A percentile compares a stretch with the other conserved stretches of the same genome.
These are phyloP conservation scores for Fusarium sp. DNA, from an alignment of 2,329 filamentous ascomycete species.

Conservation along the genomic window DNA sequence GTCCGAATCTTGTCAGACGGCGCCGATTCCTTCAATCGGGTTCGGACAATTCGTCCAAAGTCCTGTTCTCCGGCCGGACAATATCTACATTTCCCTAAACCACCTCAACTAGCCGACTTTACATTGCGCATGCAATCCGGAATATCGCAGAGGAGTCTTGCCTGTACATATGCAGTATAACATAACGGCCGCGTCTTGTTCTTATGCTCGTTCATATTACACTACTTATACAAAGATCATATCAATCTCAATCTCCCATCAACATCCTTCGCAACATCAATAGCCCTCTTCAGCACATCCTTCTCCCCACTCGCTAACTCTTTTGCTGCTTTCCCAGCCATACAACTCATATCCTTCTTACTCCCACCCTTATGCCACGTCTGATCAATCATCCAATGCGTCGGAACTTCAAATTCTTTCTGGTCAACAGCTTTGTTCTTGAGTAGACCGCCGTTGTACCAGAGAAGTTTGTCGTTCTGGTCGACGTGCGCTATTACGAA, in stretches of 20 bases:
- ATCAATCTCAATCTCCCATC: constrained; percentile 21
- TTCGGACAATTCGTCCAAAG: not conserved
- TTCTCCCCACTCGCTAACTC: constrained; percentile 14
- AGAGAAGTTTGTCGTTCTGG: constrained; percentile 52
- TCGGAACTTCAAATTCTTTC: constrained; percentile 51
- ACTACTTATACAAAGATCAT: not conserved
- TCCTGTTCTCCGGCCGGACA: not conserved
- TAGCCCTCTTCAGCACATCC: constrained; percentile 13
- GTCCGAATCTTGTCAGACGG: not conserved
- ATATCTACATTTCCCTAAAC: no score
- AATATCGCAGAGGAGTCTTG: not conserved
- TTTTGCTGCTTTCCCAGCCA: constrained; percentile 43
- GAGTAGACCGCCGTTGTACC: constrained; percentile 58
- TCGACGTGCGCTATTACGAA: constrained; percentile 58
- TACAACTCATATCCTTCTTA: constrained; percentile 55
- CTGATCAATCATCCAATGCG: constrained; percentile 56
- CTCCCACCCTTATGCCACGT: constrained; percentile 51
- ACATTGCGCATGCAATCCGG: no score
- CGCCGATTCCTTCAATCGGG: not conserved
- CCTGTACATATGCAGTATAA: fast-evolving
- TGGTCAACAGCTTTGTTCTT: constrained; percentile 54
- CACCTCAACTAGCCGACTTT: no score
- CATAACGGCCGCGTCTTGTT: not conserved
- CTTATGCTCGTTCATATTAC: not conserved
- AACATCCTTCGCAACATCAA: constrained; percentile 24